Conservation (phyloP, 257 asterid species). For the Parsonsia alboflavescens region DNA sequence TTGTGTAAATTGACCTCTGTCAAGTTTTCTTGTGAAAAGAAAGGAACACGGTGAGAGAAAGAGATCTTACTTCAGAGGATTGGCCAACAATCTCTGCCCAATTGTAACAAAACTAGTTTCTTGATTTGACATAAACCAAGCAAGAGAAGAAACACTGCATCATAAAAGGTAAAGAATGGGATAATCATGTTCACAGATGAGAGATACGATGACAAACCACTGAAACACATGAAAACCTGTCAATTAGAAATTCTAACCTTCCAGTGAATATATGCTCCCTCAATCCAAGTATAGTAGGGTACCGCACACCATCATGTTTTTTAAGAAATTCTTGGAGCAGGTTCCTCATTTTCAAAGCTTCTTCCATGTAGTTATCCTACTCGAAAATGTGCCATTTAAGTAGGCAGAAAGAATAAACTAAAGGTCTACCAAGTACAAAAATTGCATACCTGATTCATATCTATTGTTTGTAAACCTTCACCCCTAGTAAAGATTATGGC, state of each 20-base stretch:
- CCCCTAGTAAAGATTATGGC: slow-evolving; percentile 98
- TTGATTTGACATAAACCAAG: slow-evolving; percentile 99
- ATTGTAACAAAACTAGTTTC: slow-evolving; percentile 97
- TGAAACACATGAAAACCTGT: slow-evolving; percentile 5
- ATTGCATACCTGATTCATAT: slow-evolving; percentile 85
- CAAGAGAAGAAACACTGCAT: slow-evolving; percentile 99
- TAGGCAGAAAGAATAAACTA: slow-evolving; percentile 22
- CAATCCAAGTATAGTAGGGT: slow-evolving; percentile 89
- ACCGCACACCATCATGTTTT: slow-evolving; percentile 78
- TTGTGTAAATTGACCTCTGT: not conserved
- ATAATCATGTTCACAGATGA: not conserved
- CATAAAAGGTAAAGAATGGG: slow-evolving; percentile 20
- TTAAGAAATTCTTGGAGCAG: slow-evolving; percentile 88
- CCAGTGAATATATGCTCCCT: slow-evolving; percentile 99
- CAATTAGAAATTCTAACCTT: slow-evolving; percentile 47
- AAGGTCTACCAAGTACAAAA: slow-evolving; percentile 14
- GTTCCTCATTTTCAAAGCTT: slow-evolving; percentile 97
- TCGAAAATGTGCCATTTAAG: slow-evolving; percentile 11
- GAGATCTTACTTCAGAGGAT: slow-evolving; percentile 79
- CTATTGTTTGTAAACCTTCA: slow-evolving; percentile 95
- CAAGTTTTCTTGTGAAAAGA: not conserved
- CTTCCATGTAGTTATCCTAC: slow-evolving; percentile 99
- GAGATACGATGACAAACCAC: not conserved
- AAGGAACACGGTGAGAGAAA: not conserved
- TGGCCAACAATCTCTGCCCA: slow-evolving; percentile 94